phyloP scores from a whole-genome alignment of 1,139 yeast genomes.

The Lipomyces yarrowii region DNA sequence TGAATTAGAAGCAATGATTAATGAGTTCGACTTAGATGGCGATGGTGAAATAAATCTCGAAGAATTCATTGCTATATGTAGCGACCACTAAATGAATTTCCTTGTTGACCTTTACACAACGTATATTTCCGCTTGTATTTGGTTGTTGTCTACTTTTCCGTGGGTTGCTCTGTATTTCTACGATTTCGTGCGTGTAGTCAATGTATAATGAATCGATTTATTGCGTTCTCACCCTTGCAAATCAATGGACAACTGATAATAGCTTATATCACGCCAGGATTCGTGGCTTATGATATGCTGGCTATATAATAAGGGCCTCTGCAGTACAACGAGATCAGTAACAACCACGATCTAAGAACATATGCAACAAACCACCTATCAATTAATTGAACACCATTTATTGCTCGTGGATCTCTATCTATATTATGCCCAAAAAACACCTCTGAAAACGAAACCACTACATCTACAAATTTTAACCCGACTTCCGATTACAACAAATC shows the following conservation, averaged over 20 bases:
- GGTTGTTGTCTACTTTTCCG: background rate
- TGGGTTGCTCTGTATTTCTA: background rate
- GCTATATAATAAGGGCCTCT: background rate
- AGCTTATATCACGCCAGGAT: background rate
- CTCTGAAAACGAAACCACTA: background rate
- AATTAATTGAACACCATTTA: background rate
- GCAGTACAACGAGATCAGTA: background rate
- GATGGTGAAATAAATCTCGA: constrained; percentile 92
- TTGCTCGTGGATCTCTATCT: constrained; percentile 1
- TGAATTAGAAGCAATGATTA: constrained; percentile 94
- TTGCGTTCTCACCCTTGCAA: background rate
- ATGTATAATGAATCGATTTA: background rate
- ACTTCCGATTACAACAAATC: background rate
- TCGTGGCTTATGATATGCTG: background rate
- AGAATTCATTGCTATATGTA: constrained; percentile 89
- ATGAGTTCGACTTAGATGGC: constrained; percentile 93
- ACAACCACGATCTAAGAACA: background rate
- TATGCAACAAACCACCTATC: background rate
- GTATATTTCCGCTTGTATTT: background rate
- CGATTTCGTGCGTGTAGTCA: background rate
- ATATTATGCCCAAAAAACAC: background rate
- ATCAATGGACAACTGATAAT: background rate
- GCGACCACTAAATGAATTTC: constrained; percentile 50
- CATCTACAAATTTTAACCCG: background rate
- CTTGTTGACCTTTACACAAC: background rate